Evolutionary conservation across 2,329 filamentous ascomycete genomes (phyloP), one percentile per base, ranked within the genome.

Genomic region (Aspergillus eucalypticola): DNA sequence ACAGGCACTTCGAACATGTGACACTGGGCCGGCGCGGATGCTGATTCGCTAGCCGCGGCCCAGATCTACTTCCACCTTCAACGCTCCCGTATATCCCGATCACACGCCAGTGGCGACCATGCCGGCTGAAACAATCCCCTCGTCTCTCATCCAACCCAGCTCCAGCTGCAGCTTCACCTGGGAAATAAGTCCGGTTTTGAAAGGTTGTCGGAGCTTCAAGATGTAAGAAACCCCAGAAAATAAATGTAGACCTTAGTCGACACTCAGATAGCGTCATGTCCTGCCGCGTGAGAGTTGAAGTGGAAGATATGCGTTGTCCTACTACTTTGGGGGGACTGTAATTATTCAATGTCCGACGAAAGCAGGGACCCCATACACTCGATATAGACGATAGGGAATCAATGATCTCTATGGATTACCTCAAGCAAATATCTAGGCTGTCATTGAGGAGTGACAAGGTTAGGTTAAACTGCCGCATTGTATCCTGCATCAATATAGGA

Each of bases 381-480:
- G 19, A 23, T 44, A 10, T 17, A 25, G 15, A 27, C 13, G 17
- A 8, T 23, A 19, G 23, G 15, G 13, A 25, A 42, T 11, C 8
- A 50, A 29, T 8, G 27, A 19, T 50, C 5, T 50, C 11, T 19
- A 17, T 42, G 19, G 46, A 5, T 59, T 54, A 64, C 58, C 64
- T 68, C 13, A 82, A 67, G 68, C 80, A 82, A 17, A 76, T 78
- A 23, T 76, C 76, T 65, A 81, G 68, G 62, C 77, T 82, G 63
- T 81, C 79, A 64, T 82, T 82, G 27, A 82, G 66, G 63, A 80
- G 76, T 61, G 76, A 73, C 52, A 82, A 64, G 4, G 79, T 81
- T 54, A 74, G 71, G 58, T 78, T 74, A 62, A 79, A 79, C 58
- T 81, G 78, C n/a, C 71, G 64, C 57, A 71, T 74, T 32, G 73